A percentile compares a stretch with the other conserved stretches of the same genome.
Conservation (phyloP, 2,329 filamentous ascomycete genomes). For the Parafenestella ontariensis region DNA sequence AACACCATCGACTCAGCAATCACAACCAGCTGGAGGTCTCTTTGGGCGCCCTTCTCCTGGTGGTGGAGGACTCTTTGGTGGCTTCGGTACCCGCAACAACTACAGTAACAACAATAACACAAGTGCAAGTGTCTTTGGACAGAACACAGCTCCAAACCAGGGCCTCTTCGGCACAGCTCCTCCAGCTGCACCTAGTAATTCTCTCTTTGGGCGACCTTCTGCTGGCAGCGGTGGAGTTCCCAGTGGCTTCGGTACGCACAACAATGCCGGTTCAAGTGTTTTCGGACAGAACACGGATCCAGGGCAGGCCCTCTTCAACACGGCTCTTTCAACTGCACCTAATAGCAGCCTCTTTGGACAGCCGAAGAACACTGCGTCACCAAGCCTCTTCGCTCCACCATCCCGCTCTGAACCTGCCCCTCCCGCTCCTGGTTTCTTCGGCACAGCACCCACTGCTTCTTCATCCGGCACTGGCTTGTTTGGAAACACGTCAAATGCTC, state of each 20-base stretch:
- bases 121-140: not conserved
- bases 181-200: not conserved
- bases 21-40: not conserved
- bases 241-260: not conserved
- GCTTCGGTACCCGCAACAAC: not conserved
- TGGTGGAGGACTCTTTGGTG: not conserved
- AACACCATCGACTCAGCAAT: too few relatives aligned
- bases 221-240: not conserved
- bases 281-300: not conserved
- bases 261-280: not conserved
- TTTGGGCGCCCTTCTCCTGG: not conserved
- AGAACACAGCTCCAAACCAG: not conserved
- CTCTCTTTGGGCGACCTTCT: not conserved
- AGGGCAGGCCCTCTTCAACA: not conserved
- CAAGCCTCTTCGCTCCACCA: not conserved
- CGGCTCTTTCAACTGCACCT: not conserved
- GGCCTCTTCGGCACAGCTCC: not conserved
- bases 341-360: not conserved
- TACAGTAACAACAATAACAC: not conserved
- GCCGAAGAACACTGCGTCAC: not conserved
- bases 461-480: not conserved
- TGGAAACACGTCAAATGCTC: not conserved
- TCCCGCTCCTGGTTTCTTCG: not conserved
- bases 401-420: not conserved
- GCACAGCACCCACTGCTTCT: not conserved